Evolutionary conservation across 2,329 filamentous ascomycete genomes (phyloP).

Genomic region (Clarireedia monteithiana): DNA sequence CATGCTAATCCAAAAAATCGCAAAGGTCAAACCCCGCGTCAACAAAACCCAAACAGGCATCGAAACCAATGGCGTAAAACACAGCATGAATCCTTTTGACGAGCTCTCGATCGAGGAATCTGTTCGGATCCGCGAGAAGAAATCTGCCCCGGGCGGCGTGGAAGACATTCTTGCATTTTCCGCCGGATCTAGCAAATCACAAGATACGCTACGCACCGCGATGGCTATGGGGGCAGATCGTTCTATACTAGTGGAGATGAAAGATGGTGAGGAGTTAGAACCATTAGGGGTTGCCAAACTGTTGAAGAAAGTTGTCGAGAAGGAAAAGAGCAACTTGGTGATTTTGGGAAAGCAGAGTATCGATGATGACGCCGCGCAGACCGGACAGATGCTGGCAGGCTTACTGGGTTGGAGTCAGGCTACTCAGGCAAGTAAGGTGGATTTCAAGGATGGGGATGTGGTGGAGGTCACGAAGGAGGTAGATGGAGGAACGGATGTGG

Average conservation of each 20-base stretch:
- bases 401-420: constrained; percentile 90
- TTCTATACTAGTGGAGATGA: constrained; percentile 75
- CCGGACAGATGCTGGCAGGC: constrained; percentile 95
- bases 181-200: constrained; percentile 79
- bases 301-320: constrained; percentile 68
- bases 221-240: constrained; percentile 99
- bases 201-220: constrained; percentile 85
- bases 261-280: constrained; percentile 71
- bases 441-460: constrained; percentile 61
- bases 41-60: constrained; percentile 75
- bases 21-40: constrained; percentile 59
- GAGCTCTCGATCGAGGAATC: constrained; percentile 97
- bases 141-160: constrained; percentile 62
- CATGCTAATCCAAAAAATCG: neutral
- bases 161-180: constrained; percentile 87
- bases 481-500: constrained; percentile 88
- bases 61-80: constrained; percentile 88
- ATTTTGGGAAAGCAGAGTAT: constrained; percentile 97
- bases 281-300: constrained; percentile 90
- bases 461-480: constrained; percentile 82
- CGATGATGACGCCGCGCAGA: constrained; percentile 92
- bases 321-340: constrained; percentile 84
- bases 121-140: constrained; percentile 86
- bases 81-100: constrained; percentile 99
- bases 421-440: constrained; percentile 82